Evolutionary conservation across 768 basidiomycete genomes (phyloP).

Genomic region (Tricholoma hemisulphureum): DNA sequence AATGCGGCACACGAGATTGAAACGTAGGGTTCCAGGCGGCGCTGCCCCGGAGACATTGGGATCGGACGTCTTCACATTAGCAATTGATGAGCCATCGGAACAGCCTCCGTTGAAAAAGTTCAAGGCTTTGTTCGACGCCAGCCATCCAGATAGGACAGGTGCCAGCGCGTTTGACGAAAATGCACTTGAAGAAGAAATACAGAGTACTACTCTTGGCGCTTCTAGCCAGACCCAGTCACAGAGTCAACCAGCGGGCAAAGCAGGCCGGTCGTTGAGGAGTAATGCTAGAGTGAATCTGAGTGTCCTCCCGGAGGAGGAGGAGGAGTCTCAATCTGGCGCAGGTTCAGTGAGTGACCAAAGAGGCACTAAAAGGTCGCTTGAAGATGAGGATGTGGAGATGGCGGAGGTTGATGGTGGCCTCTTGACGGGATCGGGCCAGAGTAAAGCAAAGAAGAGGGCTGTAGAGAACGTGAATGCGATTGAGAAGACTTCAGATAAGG

Average conservation of each 20-base stretch:
- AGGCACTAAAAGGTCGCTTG: slow-evolving; percentile 42
- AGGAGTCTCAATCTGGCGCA: slow-evolving; percentile 39
- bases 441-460: slow-evolving; percentile 44
- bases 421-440: slow-evolving; percentile 15
- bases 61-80: slow-evolving; percentile 18
- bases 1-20: slow-evolving; percentile 43
- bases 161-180: slow-evolving; percentile 18
- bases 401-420: slow-evolving; percentile 19
- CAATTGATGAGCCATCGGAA: slow-evolving; percentile 26
- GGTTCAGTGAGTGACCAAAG: slow-evolving; percentile 15
- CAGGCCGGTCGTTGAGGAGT: slow-evolving; percentile 14
- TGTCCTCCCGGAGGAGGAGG: slow-evolving; percentile 52
- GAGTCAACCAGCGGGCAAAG: slow-evolving; percentile 25
- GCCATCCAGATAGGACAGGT: slow-evolving; percentile 41
- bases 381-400: slow-evolving; percentile 34
- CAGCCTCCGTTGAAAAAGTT: slow-evolving; percentile 70
- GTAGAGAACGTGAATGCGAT: slow-evolving; percentile 38
- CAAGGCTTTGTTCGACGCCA: slow-evolving; percentile 68
- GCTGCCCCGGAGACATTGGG: slow-evolving; percentile 17
- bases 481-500: slow-evolving; percentile 12
- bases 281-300: slow-evolving; percentile 18
- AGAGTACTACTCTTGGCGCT: slow-evolving; percentile 2
- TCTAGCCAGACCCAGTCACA: slow-evolving; percentile 38
- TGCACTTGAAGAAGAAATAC: slow-evolving; percentile 13
- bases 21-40: slow-evolving; percentile 49